Percentiles rank a stretch among this genome's conserved stretches.
Evolutionary conservation across 257 asterid species (phyloP).

Genomic region (Fraxinus cuspidata): DNA sequence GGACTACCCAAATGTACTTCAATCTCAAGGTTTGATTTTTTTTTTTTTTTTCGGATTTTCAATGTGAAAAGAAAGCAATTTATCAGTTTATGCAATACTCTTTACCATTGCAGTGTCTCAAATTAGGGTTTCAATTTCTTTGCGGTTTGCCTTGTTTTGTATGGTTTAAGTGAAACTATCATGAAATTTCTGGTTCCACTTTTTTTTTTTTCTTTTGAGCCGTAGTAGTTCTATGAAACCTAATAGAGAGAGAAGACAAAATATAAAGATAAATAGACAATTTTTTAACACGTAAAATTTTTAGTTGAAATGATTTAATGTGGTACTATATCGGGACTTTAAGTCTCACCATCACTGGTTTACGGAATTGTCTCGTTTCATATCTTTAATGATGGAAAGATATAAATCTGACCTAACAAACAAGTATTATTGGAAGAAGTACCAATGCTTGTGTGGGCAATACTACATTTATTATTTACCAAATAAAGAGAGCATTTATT

Average conservation of each 20-base stretch:
- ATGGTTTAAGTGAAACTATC: not conserved
- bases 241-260: not conserved
- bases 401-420: not conserved
- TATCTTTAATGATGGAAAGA: not conserved
- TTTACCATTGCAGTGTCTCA: not conserved
- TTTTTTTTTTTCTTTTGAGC: too few relatives aligned
- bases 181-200: not conserved
- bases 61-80: not conserved
- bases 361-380: not conserved
- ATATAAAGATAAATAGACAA: not conserved
- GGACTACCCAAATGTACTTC: not conserved
- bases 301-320: not conserved
- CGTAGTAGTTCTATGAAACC: not conserved
- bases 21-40: constrained; percentile 12
- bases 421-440: not conserved
- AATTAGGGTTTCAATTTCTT: not conserved
- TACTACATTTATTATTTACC: not conserved
- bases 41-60: not conserved
- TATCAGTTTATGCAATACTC: not conserved
- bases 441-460: constrained; percentile 4
- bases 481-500: constrained; percentile 1
- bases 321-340: not conserved
- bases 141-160: not conserved
- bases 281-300: not conserved
- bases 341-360: not conserved